Evolutionary conservation across 139 green algal genomes (phyloP).

Genomic region (Picocystis salinarum): DNA sequence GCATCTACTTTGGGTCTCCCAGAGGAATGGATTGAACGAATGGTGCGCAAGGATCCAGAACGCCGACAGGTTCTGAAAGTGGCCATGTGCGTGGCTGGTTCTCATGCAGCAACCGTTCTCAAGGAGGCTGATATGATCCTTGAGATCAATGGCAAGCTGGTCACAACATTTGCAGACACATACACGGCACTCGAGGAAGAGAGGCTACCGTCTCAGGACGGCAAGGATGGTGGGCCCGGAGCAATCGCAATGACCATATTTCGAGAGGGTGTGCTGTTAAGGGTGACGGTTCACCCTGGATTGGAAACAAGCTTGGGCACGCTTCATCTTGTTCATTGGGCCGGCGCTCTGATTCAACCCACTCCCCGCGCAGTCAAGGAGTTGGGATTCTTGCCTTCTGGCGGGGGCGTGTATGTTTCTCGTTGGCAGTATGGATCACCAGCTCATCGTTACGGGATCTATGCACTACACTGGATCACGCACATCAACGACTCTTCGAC

Average conservation of each 20-base stretch:
- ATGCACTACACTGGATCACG: conserved; percentile 65
- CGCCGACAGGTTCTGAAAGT: conserved; percentile 54
- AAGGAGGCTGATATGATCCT: conserved; percentile 61
- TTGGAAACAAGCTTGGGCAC: conserved; percentile 58
- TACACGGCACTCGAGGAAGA: background rate
- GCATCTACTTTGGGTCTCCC: conserved; percentile 20
- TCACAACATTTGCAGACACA: conserved; percentile 12
- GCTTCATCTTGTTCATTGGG: conserved; percentile 63
- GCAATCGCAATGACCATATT: conserved; percentile 16
- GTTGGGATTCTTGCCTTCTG: conserved; percentile 45
- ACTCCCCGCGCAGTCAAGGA: conserved; percentile 51
- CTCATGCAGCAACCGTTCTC: conserved; percentile 28
- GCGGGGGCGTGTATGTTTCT: conserved; percentile 24
- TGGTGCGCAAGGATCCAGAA: conserved; percentile 45
- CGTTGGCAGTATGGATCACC: conserved; percentile 76
- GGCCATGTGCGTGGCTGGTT: conserved; percentile 24
- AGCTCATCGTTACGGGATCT: conserved; percentile 63
- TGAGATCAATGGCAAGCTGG: conserved; percentile 33
- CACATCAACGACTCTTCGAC: conserved; percentile 43
- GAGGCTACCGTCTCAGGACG: background rate
- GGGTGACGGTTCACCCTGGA: conserved; percentile 33
- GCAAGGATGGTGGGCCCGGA: background rate
- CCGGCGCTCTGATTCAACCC: conserved; percentile 55
- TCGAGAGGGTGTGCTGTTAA: conserved; percentile 21
- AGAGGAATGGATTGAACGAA: conserved; percentile 3